These are phyloP conservation scores for Stagonosporopsis vannaccii DNA, from an alignment of 2,329 filamentous ascomycete species.

Conservation along the genomic window DNA sequence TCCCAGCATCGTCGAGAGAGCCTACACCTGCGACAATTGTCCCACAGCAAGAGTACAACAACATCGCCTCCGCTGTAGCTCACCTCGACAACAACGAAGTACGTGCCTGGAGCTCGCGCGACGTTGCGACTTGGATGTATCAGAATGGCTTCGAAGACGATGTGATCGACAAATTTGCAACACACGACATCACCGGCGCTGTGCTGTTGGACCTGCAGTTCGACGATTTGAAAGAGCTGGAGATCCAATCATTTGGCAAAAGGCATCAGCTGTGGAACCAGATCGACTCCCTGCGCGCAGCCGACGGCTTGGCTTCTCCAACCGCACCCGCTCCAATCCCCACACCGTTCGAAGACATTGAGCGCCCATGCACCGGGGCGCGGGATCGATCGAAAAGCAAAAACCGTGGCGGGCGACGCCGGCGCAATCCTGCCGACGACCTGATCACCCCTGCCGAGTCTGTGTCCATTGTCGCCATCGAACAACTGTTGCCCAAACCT, in stretches of 20 bases:
- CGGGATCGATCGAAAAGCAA: slow-evolving; percentile 47
- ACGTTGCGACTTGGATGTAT: slow-evolving; percentile 87
- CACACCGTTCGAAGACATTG: slow-evolving; percentile 58
- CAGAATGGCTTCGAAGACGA: slow-evolving; percentile 78
- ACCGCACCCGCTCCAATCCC: slow-evolving; percentile 55
- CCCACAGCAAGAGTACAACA: slow-evolving; percentile 56
- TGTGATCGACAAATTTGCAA: slow-evolving; percentile 82
- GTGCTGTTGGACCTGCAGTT: slow-evolving; percentile 92
- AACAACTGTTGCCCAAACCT: slow-evolving; percentile 83
- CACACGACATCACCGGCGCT: slow-evolving; percentile 89
- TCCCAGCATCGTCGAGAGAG: slow-evolving; percentile 53
- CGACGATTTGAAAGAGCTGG: slow-evolving; percentile 82
- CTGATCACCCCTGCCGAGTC: slow-evolving; percentile 80
- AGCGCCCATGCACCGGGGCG: slow-evolving; percentile 53
- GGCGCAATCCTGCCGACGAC: slow-evolving; percentile 60
- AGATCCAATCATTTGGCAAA: slow-evolving; percentile 82
- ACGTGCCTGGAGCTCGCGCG: slow-evolving; percentile 73
- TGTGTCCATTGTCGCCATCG: slow-evolving; percentile 89
- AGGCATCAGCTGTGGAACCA: slow-evolving; percentile 81
- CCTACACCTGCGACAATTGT: slow-evolving; percentile 47
- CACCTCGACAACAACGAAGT: slow-evolving; percentile 67
- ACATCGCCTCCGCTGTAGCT: slow-evolving; percentile 61
- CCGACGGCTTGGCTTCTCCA: slow-evolving; percentile 49
- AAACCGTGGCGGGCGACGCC: slow-evolving; percentile 49
- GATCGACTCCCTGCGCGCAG: slow-evolving; percentile 70